phyloP scores from a whole-genome alignment of 805 yeast species.

The Schwanniomyces yamadae region DNA sequence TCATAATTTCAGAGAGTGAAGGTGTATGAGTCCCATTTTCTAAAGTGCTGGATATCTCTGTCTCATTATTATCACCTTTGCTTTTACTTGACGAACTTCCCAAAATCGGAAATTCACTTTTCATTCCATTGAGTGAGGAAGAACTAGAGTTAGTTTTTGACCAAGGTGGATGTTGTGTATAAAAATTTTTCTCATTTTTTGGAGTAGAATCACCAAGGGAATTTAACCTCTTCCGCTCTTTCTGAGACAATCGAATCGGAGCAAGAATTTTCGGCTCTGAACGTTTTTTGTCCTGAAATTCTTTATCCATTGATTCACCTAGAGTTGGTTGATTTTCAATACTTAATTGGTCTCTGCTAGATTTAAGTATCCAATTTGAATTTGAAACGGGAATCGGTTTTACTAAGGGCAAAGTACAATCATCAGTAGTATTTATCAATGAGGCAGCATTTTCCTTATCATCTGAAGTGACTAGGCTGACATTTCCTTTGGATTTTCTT shows the following conservation, averaged over 20 bases:
- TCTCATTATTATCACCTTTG: not conserved
- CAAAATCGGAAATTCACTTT: slow-evolving; percentile 18
- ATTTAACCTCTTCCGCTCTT: slow-evolving; percentile 51
- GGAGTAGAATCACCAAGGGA: not conserved
- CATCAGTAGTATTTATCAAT: not conserved
- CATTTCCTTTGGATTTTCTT: slow-evolving; percentile 9
- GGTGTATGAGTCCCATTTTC: slow-evolving; percentile 1
- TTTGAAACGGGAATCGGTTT: slow-evolving; percentile 14
- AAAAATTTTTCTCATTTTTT: not conserved
- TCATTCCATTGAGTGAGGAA: slow-evolving; percentile 1
- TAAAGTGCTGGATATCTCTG: no score
- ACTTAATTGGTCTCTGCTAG: slow-evolving; percentile 12
- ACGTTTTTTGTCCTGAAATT: slow-evolving; percentile 5
- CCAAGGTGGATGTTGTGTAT: slow-evolving; percentile 11
- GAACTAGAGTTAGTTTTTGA: slow-evolving; percentile 2
- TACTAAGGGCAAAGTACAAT: not conserved
- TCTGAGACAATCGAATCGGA: slow-evolving; percentile 52
- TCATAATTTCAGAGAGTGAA: slow-evolving; percentile 38
- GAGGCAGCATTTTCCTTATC: not conserved
- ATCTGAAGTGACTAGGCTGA: slow-evolving; percentile 7
- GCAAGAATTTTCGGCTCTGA: slow-evolving; percentile 31
- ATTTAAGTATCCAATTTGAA: slow-evolving; percentile 26
- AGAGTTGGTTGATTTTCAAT: slow-evolving; percentile 14
- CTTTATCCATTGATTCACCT: not conserved
- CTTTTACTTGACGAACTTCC: slow-evolving; percentile 9